phyloP scores from a whole-genome alignment of 192 early-diverging fungal species.

The Cladochytrium replicatum region DNA sequence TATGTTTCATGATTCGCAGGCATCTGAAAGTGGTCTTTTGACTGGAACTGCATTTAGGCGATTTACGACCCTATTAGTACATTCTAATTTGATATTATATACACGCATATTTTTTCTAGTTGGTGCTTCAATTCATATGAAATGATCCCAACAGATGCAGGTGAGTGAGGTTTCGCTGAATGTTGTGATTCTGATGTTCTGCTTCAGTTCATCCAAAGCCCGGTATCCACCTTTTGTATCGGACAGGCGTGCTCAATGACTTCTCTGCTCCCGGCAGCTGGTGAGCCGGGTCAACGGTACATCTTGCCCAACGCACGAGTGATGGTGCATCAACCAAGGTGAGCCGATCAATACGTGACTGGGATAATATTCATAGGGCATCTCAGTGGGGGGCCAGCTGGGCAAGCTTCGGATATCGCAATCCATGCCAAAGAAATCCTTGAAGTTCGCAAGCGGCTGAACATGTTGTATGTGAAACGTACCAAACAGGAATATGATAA shows the following conservation, averaged over 20 bases:
- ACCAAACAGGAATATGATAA: constrained; percentile 69
- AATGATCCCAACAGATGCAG: no score
- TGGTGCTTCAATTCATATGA: no score
- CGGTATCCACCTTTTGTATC: constrained; percentile 88
- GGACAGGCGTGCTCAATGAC: constrained; percentile 99
- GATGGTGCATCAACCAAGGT: constrained; percentile 94
- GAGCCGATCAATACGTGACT: neutral
- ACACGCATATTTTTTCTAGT: no score
- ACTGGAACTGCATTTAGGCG: no score
- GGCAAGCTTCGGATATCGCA: constrained; percentile 93
- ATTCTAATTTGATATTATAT: no score
- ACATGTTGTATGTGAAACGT: constrained; percentile 80
- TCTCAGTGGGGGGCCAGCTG: constrained; percentile 74
- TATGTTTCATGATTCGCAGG: constrained; percentile 6
- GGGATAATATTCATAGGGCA: no score
- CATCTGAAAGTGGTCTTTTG: no score
- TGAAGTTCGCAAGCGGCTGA: constrained; percentile 69
- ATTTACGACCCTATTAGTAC: no score
- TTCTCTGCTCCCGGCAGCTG: constrained; percentile 84
- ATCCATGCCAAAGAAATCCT: constrained; percentile 96
- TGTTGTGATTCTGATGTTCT: no score
- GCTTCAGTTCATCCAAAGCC: constrained; percentile 89
- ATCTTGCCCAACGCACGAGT: constrained; percentile 83
- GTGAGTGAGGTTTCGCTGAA: no score
- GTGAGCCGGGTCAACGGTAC: constrained; percentile 78